A percentile compares a stretch with the other conserved stretches of the same genome.
These are phyloP conservation scores for Croton setiger DNA, from an alignment of 441 rosid genomes.

Conservation along the genomic window DNA sequence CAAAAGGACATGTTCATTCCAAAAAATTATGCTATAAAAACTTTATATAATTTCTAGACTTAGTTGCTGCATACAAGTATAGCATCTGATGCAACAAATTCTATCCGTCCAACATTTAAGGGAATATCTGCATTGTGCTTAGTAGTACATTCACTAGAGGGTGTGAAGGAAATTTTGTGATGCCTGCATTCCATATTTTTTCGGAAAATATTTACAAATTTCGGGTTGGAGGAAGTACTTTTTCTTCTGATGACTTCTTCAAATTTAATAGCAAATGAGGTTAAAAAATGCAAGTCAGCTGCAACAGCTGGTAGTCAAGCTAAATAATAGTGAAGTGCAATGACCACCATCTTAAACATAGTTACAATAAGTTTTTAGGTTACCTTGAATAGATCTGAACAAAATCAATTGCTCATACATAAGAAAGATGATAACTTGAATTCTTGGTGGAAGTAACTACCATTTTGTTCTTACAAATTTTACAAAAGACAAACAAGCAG, in stretches of 20 bases:
- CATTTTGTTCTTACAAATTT: not conserved
- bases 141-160: not conserved
- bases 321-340: not conserved
- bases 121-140: not conserved
- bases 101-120: not conserved
- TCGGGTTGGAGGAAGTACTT: not conserved
- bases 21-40: no score
- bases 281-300: not conserved
- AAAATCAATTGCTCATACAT: not conserved
- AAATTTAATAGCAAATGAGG: not conserved
- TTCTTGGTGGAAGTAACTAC: conserved; percentile 11
- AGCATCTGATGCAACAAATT: not conserved
- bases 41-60: no score
- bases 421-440: not conserved
- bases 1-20: no score
- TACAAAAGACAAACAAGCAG: not conserved
- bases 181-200: not conserved
- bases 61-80: no score
- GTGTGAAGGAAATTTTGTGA: not conserved
- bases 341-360: not conserved
- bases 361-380: not conserved
- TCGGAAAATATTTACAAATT: not conserved
- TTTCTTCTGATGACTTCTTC: not conserved
- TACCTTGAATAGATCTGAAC: not conserved
- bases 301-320: not conserved